Base-by-base conservation (phyloP, 1,284 basidiomycete genomes). In the Moniliophthora roreri region DNA sequence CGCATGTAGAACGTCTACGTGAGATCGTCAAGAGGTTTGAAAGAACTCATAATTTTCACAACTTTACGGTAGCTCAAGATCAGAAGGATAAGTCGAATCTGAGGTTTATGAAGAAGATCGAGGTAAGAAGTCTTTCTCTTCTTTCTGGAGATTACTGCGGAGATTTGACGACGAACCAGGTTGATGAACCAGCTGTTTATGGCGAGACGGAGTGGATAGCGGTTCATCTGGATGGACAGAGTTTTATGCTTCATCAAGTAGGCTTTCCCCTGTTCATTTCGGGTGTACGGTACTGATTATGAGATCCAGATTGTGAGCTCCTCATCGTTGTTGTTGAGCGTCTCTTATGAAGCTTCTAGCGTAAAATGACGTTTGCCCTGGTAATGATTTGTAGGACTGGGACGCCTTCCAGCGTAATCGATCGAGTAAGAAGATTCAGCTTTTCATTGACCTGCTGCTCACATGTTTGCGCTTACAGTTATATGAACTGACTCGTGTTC, bases 171-270 rank as follows among this genome's bases (percentile, higher is more conserved):
- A 40, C 34, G 28, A 45, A n/a, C 21, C 59, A 93, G 91, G 75
- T 94, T 42, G 70, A 78, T 4, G 89, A 93, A 49, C 93, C 93
- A 23, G 82, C 81, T 4, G 86, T 96, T 3, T 89, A 95, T 61
- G 91, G 93, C 16, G 88, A 87, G 28, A 95, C 92, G 1, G 96
- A 99, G 66, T 99, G 96, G 95, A 85, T 99, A 48, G 91, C 89
- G 48, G 87, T 99, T 32, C 79, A 91, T 59, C 89, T 98, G 65
- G 94, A 98, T 64, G 97, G 96, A 0, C 97, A 99, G 70, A 95
- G 93, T 62, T 99, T 99, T 70, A 99, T 99, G 97, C 73, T 99
- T 53, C 96, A 99, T 69, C 96, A 99, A 75, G 88, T 88, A 61
- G 50, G 74, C 63, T 36, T 42, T 20, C 3, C 11, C 44, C 16